Base-by-base conservation (phyloP, 768 basidiomycete species). In the Fomitopsis pulvina region DNA sequence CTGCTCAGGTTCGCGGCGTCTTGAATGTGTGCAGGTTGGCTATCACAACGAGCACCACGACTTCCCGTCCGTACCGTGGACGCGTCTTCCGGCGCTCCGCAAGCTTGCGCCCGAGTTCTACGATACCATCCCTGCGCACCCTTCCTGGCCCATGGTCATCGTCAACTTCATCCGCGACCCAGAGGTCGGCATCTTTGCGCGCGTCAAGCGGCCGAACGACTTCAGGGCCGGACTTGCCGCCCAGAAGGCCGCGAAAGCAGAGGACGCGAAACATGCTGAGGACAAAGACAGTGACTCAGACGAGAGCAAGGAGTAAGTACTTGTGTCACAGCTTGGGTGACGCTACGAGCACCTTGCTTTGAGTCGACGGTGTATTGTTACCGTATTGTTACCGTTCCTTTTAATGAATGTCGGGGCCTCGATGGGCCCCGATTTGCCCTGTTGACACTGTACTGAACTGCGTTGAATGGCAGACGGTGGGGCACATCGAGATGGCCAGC, bases 1-100 rank as follows among this genome's bases (percentile, higher is more conserved):
- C 21, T 16, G 0, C n/a, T 2, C 40, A 20, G 18, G 21, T 11
- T 16, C 25, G 28, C 14, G 8, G 25, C 43, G 20, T 7, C 41
- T 58, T 11, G 41, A 7, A 39, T 29, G 11, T 12, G n/a, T 48
- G 18, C 56, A 92, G 90, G 91, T 97, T 57, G 96, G 96, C 32
- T 98, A 97, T 64, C 96, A 99, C 66, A 97, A 99, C 67, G 96
- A 98, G 61, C 96, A 99, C 68, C 96, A 99, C 68, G 96, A 99
- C 69, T 98, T 99, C 68, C 94, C 96, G 7, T 92, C 92, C 11
- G 69, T 99, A 1, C 79, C 96, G 1, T 99, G 96, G 96, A 97
- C 94, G 16, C 82, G 88, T 21, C 77, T 98, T 0, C 90, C 93
- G 1, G 78, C 79, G 4, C 80, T 99, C 20, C 82, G 84, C 26